Percentiles rank a stretch among this genome's conserved stretches.
Evolutionary conservation across 768 basidiomycete genomes (phyloP).

Genomic region (Hemileccinum rubropunctum): DNA sequence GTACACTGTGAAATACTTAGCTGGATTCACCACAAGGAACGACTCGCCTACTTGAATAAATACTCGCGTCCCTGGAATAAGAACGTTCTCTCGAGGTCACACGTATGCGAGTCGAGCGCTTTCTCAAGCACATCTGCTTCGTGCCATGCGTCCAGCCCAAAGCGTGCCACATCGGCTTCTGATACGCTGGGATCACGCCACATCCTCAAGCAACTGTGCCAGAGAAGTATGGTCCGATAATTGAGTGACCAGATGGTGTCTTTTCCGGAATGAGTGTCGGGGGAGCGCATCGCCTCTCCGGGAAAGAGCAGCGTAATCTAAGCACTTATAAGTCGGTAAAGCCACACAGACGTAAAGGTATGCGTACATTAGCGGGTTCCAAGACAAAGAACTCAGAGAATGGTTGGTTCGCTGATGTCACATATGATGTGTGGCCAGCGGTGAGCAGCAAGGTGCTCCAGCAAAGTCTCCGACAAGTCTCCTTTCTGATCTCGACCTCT

Average conservation of each 20-base stretch:
- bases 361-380: slow-evolving; percentile 63
- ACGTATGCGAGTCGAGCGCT: slow-evolving; percentile 61
- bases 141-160: slow-evolving; percentile 66
- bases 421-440: slow-evolving; percentile 63
- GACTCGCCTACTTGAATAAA: slow-evolving; percentile 64
- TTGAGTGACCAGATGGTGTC: slow-evolving; percentile 76
- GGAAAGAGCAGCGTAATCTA: slow-evolving; percentile 76
- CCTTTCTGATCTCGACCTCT: slow-evolving; percentile 65
- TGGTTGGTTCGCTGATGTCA: slow-evolving; percentile 40
- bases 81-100: slow-evolving; percentile 63
- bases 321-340: slow-evolving; percentile 2
- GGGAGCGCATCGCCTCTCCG: slow-evolving; percentile 53
- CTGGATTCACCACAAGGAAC: background rate
- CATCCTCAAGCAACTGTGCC: slow-evolving; percentile 70
- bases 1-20: slow-evolving; percentile 42
- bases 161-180: slow-evolving; percentile 55
- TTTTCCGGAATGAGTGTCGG: slow-evolving; percentile 42
- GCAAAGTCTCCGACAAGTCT: slow-evolving; percentile 68
- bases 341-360: background rate
- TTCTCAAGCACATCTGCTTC: slow-evolving; percentile 67
- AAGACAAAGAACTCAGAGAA: slow-evolving; percentile 53
- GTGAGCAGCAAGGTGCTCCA: slow-evolving; percentile 69
- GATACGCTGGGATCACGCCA: slow-evolving; percentile 39
- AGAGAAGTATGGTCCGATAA: slow-evolving; percentile 65
- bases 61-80: slow-evolving; percentile 71